Conservation (phyloP, 805 yeast genomes). For the Pichia sporocuriosa region DNA sequence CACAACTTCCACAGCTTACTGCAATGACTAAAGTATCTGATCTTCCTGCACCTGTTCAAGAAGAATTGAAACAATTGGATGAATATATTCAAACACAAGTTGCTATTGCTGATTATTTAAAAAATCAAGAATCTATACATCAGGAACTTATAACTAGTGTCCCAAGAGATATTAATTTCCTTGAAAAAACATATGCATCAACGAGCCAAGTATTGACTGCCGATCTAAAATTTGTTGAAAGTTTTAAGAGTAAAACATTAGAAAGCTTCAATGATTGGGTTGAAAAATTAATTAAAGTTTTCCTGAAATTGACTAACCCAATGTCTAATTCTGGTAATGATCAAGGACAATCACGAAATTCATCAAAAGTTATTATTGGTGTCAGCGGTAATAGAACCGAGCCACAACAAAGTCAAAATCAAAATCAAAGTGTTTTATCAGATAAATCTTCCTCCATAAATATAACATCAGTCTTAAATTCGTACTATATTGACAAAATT, state of each 20-base stretch:
- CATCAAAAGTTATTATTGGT: slow-evolving; percentile 25
- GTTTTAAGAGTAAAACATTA: slow-evolving; percentile 35
- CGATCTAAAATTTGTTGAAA: slow-evolving; percentile 40
- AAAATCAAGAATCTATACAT: slow-evolving; percentile 56
- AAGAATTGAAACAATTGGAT: slow-evolving; percentile 64
- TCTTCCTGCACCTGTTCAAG: slow-evolving; percentile 62
- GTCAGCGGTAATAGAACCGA: slow-evolving; percentile 27
- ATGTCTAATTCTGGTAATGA: slow-evolving; percentile 23
- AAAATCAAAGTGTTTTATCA: slow-evolving; percentile 17
- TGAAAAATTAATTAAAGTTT: slow-evolving; percentile 32
- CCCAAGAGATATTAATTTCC: slow-evolving; percentile 63
- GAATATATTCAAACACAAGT: slow-evolving; percentile 69
- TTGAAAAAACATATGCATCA: slow-evolving; percentile 53
- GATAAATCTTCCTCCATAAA: too few relatives aligned
- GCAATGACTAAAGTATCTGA: slow-evolving; percentile 73
- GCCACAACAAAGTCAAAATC: slow-evolving; percentile 11
- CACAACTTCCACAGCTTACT: slow-evolving; percentile 46
- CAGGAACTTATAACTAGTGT: slow-evolving; percentile 58
- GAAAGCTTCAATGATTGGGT: slow-evolving; percentile 35
- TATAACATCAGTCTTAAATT: slow-evolving; percentile 45
- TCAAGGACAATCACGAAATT: slow-evolving; percentile 18
- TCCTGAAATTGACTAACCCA: slow-evolving; percentile 31
- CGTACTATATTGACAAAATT: slow-evolving; percentile 42
- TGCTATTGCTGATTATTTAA: slow-evolving; percentile 59
- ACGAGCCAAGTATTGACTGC: slow-evolving; percentile 56